A percentile compares a stretch with the other conserved stretches of the same genome.
These are phyloP conservation scores for Rhizophagus sp. DNA, from an alignment of 192 early-diverging fungal species.

Conservation along the genomic window DNA sequence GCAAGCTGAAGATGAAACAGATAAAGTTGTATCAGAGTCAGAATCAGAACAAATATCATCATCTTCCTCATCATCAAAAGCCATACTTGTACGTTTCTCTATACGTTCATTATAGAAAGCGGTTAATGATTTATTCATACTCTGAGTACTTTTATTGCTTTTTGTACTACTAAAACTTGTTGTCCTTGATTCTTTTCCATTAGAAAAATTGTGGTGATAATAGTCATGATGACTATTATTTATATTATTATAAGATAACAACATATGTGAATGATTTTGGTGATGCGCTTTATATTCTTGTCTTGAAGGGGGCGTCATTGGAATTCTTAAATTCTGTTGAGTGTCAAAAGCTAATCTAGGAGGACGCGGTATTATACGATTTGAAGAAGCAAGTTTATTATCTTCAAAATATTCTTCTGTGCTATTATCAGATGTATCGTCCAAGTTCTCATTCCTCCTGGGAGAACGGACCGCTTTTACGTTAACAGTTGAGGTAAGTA, in stretches of 20 bases:
- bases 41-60: background rate
- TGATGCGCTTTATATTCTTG: background rate
- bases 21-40: background rate
- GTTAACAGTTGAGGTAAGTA: background rate
- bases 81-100: constrained; percentile 29
- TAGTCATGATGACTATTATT: background rate
- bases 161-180: constrained; percentile 11
- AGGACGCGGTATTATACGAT: constrained; percentile 1
- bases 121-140: background rate
- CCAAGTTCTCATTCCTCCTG: background rate
- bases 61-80: constrained; percentile 25
- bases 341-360: constrained; percentile 19
- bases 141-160: background rate
- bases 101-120: constrained; percentile 24
- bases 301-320: constrained; percentile 21
- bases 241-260: background rate
- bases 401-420: background rate
- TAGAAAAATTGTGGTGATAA: too few relatives aligned
- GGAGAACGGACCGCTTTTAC: constrained; percentile 24
- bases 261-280: too few relatives aligned
- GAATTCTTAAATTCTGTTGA: background rate
- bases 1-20: background rate
- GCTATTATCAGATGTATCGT: background rate
- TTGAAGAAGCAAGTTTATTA: background rate
- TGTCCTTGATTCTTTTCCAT: background rate